Evolutionary conservation across 2,329 filamentous ascomycete genomes (phyloP).

Genomic region (Xylariaceae sp.): DNA sequence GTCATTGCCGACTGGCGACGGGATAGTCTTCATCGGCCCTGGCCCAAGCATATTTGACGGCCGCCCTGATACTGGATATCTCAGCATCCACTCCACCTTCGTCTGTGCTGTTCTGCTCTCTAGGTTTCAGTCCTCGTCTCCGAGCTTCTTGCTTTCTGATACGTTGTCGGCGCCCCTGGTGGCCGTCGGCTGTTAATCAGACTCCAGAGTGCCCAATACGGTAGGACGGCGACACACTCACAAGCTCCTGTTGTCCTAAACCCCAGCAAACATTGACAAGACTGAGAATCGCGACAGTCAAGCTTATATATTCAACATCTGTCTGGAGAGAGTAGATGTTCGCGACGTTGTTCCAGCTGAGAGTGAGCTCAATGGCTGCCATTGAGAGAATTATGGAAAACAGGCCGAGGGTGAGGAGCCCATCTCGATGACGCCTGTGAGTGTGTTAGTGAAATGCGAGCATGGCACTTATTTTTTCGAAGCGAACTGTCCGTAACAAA

Average conservation of each 20-base stretch:
- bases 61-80: not conserved
- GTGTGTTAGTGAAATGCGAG: not conserved
- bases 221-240: not conserved
- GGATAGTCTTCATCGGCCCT: not conserved
- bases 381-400: not conserved
- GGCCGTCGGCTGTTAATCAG: not conserved
- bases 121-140: not conserved
- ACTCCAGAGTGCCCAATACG: not conserved
- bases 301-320: not conserved
- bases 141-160: not conserved
- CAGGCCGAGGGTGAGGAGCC: not conserved
- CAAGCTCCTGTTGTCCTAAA: not conserved
- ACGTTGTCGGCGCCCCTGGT: not conserved
- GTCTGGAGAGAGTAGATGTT: not conserved
- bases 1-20: not conserved
- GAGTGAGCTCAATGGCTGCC: not conserved
- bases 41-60: not conserved
- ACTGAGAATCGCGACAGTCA: not conserved
- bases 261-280: not conserved
- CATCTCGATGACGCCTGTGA: not conserved
- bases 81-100: not conserved
- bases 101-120: not conserved
- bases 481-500: not conserved
- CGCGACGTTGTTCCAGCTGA: not conserved
- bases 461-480: not conserved